Base-by-base conservation (phyloP, 495 filamentous ascomycete genomes). In the Talaromyces liani region DNA sequence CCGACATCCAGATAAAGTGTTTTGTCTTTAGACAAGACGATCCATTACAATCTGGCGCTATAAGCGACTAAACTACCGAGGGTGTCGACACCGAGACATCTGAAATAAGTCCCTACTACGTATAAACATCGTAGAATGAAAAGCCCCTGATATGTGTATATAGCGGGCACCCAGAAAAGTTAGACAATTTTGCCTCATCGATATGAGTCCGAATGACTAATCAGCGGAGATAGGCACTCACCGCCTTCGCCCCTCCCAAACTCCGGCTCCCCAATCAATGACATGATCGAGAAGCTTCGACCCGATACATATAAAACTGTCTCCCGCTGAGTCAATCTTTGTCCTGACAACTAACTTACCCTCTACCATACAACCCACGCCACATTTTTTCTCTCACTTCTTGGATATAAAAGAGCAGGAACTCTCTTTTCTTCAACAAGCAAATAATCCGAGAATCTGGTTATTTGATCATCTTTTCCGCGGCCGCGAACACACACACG, bases 211-310 rank as follows among this genome's bases (percentile, higher is more conserved):
- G 33, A 36, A 36, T 36, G 33, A 36, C 33, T 36, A 36, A 22
- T 24, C 33, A 25, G 14, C 12, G 39, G 29, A 49, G 33, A 41
- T 45, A 49, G n/a, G 45, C 10, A 6, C 22, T 18, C 60, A 62
- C 60, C 60, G 60, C 60, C 60, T 54, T 53, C 47, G 47, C 60
- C 58, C 58, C 36, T 24, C 58, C 36, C 58, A 41, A 55, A 55
- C 51, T 55, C 36, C 33, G 58, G 27, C 10, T n/a, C 58, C 58
- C 31, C 34, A 9, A 3, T 34, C 58, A 60, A 60, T 60, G 34
- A 18, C 18, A 6, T 27, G 27, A 47, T 62, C 60, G 20, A 31
- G 60, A 62, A 62, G 60, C 60, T 62, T 62, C 60, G 51, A 27
- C 60, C 29, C 53, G 27, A 56, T 27, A 20, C 16, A 34, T 36